phyloP scores from a whole-genome alignment of 768 basidiomycete genomes.

The Suillus occidentalis region DNA sequence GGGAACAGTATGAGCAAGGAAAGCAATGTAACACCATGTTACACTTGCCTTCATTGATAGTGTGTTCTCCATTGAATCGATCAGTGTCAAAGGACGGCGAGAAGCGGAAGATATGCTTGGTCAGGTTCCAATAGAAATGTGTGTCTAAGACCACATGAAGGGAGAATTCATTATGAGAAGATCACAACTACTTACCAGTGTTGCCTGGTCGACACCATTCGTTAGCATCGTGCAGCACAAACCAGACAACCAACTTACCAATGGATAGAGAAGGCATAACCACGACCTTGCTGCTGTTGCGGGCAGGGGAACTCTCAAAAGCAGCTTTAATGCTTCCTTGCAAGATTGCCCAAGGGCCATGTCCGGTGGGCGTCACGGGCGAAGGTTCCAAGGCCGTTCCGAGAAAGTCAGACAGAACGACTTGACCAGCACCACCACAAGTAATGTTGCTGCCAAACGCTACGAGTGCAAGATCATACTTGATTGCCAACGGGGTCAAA shows the following conservation, averaged over 20 bases:
- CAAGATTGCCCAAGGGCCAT: slow-evolving; percentile 21
- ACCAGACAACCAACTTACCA: slow-evolving; percentile 8
- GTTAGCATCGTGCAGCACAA: neutral
- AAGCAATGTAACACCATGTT: neutral
- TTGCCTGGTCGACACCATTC: slow-evolving; percentile 11
- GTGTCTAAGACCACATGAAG: slow-evolving; percentile 14
- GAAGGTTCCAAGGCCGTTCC: slow-evolving; percentile 60
- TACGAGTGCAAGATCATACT: slow-evolving; percentile 55
- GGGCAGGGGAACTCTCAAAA: slow-evolving; percentile 25
- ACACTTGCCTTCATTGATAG: slow-evolving; percentile 20
- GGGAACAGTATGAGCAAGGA: slow-evolving; percentile 11
- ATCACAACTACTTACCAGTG: slow-evolving; percentile 14
- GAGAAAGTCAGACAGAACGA: slow-evolving; percentile 51
- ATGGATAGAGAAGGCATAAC: slow-evolving; percentile 15
- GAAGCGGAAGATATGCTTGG: slow-evolving; percentile 61
- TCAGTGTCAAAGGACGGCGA: slow-evolving; percentile 22
- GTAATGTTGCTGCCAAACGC: slow-evolving; percentile 52
- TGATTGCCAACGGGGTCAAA: slow-evolving; percentile 42
- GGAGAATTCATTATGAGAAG: neutral
- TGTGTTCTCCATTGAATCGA: slow-evolving; percentile 18
- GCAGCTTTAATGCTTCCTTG: slow-evolving; percentile 32
- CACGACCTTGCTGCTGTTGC: slow-evolving; percentile 15
- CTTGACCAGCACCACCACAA: slow-evolving; percentile 40
- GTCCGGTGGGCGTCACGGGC: slow-evolving; percentile 46
- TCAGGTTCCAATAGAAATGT: slow-evolving; percentile 20